A percentile compares a stretch with the other conserved stretches of the same genome.
Evolutionary conservation across 345 rosid genomes (phyloP).

Genomic region (Tarenaya hassleriana): DNA sequence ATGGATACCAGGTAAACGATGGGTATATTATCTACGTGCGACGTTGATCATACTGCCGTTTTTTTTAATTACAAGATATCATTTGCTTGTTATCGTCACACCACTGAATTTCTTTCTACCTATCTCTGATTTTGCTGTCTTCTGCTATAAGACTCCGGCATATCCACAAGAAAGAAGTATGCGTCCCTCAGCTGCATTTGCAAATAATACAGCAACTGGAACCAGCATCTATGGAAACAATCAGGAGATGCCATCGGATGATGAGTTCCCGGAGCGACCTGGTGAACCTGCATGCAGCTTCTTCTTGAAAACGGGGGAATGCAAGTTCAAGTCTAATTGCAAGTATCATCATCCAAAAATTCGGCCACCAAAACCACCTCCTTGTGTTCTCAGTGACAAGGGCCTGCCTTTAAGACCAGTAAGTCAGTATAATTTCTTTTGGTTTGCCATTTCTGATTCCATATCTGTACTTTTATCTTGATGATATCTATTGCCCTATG

Average conservation of each 20-base stretch:
- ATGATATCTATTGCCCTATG: too few species aligned
- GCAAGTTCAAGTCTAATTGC: slow-evolving; percentile 80
- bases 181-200: slow-evolving; percentile 43
- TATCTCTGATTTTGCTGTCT: not conserved
- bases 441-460: not conserved
- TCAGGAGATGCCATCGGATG: slow-evolving; percentile 44
- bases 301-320: slow-evolving; percentile 79
- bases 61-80: not conserved
- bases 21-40: not conserved
- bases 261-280: slow-evolving; percentile 88
- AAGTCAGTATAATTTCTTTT: slow-evolving; percentile 28
- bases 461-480: not conserved
- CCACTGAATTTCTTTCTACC: too few species aligned
- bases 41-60: not conserved
- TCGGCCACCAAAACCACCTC: slow-evolving; percentile 39
- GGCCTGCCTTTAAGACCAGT: slow-evolving; percentile 97
- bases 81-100: not conserved
- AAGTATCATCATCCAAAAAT: slow-evolving; percentile 84
- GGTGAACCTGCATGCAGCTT: slow-evolving; percentile 85
- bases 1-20: slow-evolving; percentile 66
- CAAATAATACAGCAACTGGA: slow-evolving; percentile 36
- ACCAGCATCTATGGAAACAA: slow-evolving; percentile 38
- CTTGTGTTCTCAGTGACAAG: slow-evolving; percentile 64
- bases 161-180: slow-evolving; percentile 49
- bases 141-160: slow-evolving; percentile 45